Evolutionary conservation across 2,329 filamentous ascomycete species (phyloP).

Genomic region (Botrytis paeoniae): DNA sequence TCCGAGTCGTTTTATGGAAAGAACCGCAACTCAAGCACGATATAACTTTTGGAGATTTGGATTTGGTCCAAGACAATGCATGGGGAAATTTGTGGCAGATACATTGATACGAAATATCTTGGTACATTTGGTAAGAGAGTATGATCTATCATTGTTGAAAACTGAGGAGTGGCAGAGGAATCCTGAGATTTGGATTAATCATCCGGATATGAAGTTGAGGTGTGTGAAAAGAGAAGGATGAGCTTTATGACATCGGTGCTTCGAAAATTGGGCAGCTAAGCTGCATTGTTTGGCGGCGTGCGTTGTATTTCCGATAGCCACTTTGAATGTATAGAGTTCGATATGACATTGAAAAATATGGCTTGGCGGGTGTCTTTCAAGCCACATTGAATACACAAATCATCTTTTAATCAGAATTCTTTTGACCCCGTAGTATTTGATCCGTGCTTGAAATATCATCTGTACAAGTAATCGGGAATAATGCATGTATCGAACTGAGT

Average conservation of each 20-base stretch:
- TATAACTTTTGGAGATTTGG: constrained; percentile 47
- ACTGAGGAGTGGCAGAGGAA: constrained; percentile 16
- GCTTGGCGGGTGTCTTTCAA: neutral
- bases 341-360: neutral
- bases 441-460: neutral
- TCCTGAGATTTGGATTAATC: constrained; percentile 17
- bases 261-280: neutral
- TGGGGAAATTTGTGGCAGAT: constrained; percentile 44
- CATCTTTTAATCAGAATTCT: neutral
- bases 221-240: constrained; percentile 14
- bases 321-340: neutral
- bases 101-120: constrained; percentile 35
- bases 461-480: neutral
- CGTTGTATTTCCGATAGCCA: neutral
- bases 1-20: constrained; percentile 36
- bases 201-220: constrained; percentile 16
- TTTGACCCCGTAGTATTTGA: neutral
- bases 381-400: neutral
- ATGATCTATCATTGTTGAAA: neutral
- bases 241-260: neutral
- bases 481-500: neutral
- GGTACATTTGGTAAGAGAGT: constrained; percentile 18
- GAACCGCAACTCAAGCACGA: constrained; percentile 28
- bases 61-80: constrained; percentile 45
- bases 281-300: neutral